Evolutionary conservation across 2,329 filamentous ascomycete genomes (phyloP), one percentile per base, ranked within the genome.

Genomic region (Dothideomycetes sp.): DNA sequence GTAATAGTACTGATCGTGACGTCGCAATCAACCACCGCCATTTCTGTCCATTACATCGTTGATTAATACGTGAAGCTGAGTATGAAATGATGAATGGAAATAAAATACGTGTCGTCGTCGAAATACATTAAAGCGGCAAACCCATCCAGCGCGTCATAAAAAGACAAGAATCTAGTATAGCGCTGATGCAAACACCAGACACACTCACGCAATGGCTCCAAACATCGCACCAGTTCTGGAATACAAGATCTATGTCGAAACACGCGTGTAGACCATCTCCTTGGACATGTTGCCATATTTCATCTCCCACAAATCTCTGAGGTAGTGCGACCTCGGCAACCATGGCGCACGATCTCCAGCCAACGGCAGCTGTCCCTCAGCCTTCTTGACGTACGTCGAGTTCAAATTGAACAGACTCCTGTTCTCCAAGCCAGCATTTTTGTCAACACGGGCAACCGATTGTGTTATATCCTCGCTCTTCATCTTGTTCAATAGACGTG

Each of bases 401-500:
- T 56, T 67, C 7, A 77, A 47, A 9, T 58, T 60, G 41, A 73
- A 52, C 24, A 70, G 52, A 1, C 57, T 55, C 42, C 51, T 52
- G 10, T 58, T 59, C 16, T 62, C 49, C 53, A 70, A 61, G 10
- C 47, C 53, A 31, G 60, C 50, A 3, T 55, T 50, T 3, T 62
- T 53, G 4, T 55, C 51, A 3, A 67, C 52, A 17, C 60, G 59
- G 0, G 76, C 75, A 1, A 64, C 61, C 0, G 67, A 68, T 10
- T 54, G 58, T 0, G 54, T 57, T 3, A 63, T 58, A 0, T 61
- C 60, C 8, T 66, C 59, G 4, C 62, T 53, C 10, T 59, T 48
- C 67, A 79, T 73, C 38, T 64, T 49, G 50, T 66, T 66, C 39
- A 76, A 48, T 4, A 80, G 53, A 0, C 75, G 63, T 1, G 65